These are phyloP conservation scores for Protomyces gravidus DNA, from an alignment of 1,139 yeast genomes.

Conservation along the genomic window DNA sequence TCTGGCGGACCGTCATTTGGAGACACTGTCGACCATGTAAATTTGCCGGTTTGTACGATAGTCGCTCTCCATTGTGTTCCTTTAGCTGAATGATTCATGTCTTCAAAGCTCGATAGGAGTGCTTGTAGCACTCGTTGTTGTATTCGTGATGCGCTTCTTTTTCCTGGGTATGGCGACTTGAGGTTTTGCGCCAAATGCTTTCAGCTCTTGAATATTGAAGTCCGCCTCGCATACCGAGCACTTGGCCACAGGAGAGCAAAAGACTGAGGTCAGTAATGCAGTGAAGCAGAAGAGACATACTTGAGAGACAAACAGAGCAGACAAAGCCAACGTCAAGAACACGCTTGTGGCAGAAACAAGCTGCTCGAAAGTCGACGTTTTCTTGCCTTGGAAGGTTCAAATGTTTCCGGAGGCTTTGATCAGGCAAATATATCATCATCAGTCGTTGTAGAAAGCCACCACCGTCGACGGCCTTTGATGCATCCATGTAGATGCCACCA, in stretches of 20 bases:
- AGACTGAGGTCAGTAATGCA: slow-evolving; percentile 28
- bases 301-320: slow-evolving; percentile 91
- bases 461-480: slow-evolving; percentile 62
- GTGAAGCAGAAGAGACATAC: slow-evolving; percentile 30
- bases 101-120: neutral
- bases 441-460: slow-evolving; percentile 38
- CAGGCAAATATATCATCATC: slow-evolving; percentile 62
- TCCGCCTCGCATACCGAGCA: slow-evolving; percentile 69
- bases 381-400: slow-evolving; percentile 79
- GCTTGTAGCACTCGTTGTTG: neutral
- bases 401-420: slow-evolving; percentile 70
- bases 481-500: slow-evolving; percentile 73
- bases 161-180: slow-evolving; percentile 18
- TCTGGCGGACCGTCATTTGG: slow-evolving; percentile 7
- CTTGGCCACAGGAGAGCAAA: slow-evolving; percentile 44
- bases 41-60: no score
- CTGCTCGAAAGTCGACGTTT: slow-evolving; percentile 88
- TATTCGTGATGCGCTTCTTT: slow-evolving; percentile 4
- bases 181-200: slow-evolving; percentile 21
- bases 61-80: no score
- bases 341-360: slow-evolving; percentile 83
- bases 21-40: neutral
- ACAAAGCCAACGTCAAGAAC: slow-evolving; percentile 91
- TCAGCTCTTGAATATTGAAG: slow-evolving; percentile 42
- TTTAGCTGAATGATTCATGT: no score